A percentile compares a stretch with the other conserved stretches of the same genome.
Conservation (phyloP, 169 alveolate genomes). For the Plasmodium gaboni region DNA sequence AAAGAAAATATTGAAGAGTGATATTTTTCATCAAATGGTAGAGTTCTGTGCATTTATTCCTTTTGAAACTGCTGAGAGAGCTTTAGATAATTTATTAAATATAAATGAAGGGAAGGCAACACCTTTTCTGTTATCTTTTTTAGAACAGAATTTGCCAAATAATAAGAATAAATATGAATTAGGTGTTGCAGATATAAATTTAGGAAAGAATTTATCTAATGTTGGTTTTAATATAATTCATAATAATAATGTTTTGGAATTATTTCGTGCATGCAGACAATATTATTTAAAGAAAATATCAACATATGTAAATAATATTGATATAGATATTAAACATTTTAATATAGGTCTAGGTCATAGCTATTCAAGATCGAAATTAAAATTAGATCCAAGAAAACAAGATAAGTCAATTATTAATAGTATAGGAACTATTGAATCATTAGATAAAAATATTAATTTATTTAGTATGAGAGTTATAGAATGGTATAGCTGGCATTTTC, state of each 20-base stretch:
- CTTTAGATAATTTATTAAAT: slow-evolving; percentile 92
- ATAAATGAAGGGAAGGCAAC: slow-evolving; percentile 91
- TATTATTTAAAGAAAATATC: slow-evolving; percentile 80
- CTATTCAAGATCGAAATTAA: slow-evolving; percentile 94
- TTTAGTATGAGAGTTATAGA: slow-evolving; percentile 98
- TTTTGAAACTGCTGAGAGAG: slow-evolving; percentile 94
- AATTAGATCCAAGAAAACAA: slow-evolving; percentile 96
- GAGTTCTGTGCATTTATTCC: slow-evolving; percentile 93
- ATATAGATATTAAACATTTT: slow-evolving; percentile 89
- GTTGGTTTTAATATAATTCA: slow-evolving; percentile 87
- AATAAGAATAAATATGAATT: slow-evolving; percentile 88
- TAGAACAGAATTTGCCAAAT: slow-evolving; percentile 89
- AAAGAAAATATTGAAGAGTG: slow-evolving; percentile 86
- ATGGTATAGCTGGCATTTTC: slow-evolving; percentile 99
- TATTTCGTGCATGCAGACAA: slow-evolving; percentile 93
- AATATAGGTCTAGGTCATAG: slow-evolving; percentile 96
- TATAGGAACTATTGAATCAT: slow-evolving; percentile 95
- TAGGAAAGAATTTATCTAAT: slow-evolving; percentile 86
- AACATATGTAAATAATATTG: slow-evolving; percentile 78
- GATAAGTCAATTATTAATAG: slow-evolving; percentile 98
- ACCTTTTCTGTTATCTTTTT: slow-evolving; percentile 88
- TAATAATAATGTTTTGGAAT: slow-evolving; percentile 87
- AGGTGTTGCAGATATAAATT: slow-evolving; percentile 90
- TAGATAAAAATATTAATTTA: slow-evolving; percentile 96
- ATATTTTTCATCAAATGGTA: slow-evolving; percentile 91